Evolutionary conservation across 108 stramenopile species (phyloP).

Genomic region (Skeletonema grethae): DNA sequence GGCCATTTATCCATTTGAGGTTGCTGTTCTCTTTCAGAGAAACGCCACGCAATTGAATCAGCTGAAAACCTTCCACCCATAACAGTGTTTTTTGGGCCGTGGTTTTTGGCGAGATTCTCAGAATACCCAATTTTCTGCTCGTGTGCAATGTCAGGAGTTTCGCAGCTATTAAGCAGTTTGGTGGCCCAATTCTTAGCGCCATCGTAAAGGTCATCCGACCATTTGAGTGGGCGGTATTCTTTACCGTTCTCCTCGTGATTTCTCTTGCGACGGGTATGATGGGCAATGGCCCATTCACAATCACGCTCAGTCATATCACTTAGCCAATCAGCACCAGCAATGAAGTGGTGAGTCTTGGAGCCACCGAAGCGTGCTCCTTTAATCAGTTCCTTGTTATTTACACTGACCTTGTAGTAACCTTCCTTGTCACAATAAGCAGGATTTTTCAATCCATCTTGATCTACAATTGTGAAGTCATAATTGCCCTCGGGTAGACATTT

Average conservation of each 20-base stretch:
- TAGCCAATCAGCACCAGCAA: background rate
- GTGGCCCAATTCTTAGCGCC: conserved; percentile 20
- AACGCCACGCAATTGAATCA: conserved; percentile 22
- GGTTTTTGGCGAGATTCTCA: conserved; percentile 38
- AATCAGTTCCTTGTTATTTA: background rate
- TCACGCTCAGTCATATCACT: background rate
- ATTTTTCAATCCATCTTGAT: background rate
- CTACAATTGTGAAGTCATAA: background rate
- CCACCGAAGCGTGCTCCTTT: background rate
- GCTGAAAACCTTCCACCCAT: conserved; percentile 13
- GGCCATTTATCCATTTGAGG: conserved; percentile 21
- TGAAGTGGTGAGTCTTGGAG: background rate
- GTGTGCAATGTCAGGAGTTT: conserved; percentile 17
- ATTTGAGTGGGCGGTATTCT: conserved; percentile 14
- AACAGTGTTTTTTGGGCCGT: background rate
- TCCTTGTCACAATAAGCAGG: background rate
- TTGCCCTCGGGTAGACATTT: background rate
- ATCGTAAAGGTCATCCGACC: conserved; percentile 7
- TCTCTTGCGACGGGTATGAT: background rate
- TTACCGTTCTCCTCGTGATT: conserved; percentile 16
- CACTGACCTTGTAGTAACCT: background rate
- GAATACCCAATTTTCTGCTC: conserved; percentile 10
- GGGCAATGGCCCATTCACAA: background rate
- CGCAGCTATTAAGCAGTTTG: conserved; percentile 1
- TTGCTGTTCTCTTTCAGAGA: conserved; percentile 23